These are phyloP conservation scores for Trichoderma sp. DNA, from an alignment of 2,329 filamentous ascomycete genomes.

Conservation along the genomic window DNA sequence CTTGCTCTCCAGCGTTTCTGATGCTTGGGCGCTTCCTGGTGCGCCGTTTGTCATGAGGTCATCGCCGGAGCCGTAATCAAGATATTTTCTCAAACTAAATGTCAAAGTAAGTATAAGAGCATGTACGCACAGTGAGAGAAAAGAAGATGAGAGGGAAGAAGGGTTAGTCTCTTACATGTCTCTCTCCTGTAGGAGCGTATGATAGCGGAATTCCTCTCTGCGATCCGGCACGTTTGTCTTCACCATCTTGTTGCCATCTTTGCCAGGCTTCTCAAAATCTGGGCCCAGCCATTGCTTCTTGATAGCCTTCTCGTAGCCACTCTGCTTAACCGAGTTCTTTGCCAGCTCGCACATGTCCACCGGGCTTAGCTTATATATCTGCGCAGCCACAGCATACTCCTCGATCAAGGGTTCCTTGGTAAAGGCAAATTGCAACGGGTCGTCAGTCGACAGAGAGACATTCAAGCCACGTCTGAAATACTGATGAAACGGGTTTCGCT, in stretches of 20 bases:
- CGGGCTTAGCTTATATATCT: constrained; percentile 95
- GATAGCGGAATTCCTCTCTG: constrained; percentile 81
- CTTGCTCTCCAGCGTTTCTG: neutral
- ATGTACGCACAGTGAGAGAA: neutral
- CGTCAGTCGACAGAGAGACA: constrained; percentile 93
- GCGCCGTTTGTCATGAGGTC: neutral
- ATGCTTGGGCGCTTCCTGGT: constrained; percentile 23
- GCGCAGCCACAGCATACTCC: constrained; percentile 94
- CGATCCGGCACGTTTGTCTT: constrained; percentile 97
- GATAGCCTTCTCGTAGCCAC: constrained; percentile 83
- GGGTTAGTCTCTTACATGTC: constrained; percentile 62
- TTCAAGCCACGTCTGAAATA: constrained; percentile 96
- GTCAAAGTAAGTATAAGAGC: neutral
- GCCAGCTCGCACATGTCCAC: constrained; percentile 99
- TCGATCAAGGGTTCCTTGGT: constrained; percentile 98
- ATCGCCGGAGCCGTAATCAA: constrained; percentile 30
- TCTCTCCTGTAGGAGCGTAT: constrained; percentile 79
- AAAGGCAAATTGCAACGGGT: constrained; percentile 95
- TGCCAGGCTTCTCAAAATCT: constrained; percentile 73
- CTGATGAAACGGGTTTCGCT: constrained; percentile 91
- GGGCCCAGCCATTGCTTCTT: constrained; percentile 90
- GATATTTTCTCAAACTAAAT: constrained; percentile 43
- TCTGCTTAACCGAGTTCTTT: constrained; percentile 92
- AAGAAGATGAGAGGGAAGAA: neutral
- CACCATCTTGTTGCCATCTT: constrained; percentile 83